Evolutionary conservation across 208 protist species (phyloP).

Genomic region (Angomonas ambiguus): DNA sequence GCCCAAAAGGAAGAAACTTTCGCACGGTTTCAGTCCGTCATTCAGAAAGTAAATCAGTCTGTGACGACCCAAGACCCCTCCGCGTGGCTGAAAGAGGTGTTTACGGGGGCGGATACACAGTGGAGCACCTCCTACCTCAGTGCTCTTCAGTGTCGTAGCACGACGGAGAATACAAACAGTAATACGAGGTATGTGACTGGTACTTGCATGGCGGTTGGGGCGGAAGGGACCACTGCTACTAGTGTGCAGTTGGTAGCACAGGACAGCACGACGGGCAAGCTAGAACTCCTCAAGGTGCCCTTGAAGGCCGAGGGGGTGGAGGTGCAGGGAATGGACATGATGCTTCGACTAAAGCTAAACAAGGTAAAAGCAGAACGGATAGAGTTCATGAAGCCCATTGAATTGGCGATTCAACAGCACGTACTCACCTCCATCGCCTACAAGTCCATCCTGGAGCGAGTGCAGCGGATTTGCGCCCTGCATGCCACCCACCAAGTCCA

Average conservation of each 20-base stretch:
- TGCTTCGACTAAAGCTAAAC: constrained; percentile 19
- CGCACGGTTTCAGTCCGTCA: neutral
- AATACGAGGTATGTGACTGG: neutral
- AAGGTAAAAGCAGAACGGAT: neutral
- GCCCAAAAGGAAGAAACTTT: neutral
- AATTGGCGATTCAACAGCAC: constrained; percentile 44
- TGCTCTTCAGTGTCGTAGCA: neutral
- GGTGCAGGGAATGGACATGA: constrained; percentile 8
- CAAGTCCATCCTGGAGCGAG: constrained; percentile 38
- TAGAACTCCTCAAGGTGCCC: neutral
- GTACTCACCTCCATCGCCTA: constrained; percentile 62
- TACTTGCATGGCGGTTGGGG: constrained; percentile 12
- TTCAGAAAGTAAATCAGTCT: neutral
- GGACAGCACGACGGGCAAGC: neutral
- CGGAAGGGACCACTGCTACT: neutral
- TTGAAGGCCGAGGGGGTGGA: neutral
- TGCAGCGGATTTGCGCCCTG: constrained; percentile 56
- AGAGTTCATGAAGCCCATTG: constrained; percentile 19
- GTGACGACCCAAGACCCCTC: constrained; percentile 25
- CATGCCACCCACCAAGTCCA: constrained; percentile 58
- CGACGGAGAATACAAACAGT: neutral
- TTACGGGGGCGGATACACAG: constrained; percentile 18
- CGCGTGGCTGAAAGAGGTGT: constrained; percentile 33
- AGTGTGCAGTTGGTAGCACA: constrained; percentile 19
- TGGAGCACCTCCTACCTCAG: constrained; percentile 16